Evolutionary conservation across 805 yeast species (phyloP), one percentile per base, ranked within the genome.

Genomic region (Starmera pachycereana): DNA sequence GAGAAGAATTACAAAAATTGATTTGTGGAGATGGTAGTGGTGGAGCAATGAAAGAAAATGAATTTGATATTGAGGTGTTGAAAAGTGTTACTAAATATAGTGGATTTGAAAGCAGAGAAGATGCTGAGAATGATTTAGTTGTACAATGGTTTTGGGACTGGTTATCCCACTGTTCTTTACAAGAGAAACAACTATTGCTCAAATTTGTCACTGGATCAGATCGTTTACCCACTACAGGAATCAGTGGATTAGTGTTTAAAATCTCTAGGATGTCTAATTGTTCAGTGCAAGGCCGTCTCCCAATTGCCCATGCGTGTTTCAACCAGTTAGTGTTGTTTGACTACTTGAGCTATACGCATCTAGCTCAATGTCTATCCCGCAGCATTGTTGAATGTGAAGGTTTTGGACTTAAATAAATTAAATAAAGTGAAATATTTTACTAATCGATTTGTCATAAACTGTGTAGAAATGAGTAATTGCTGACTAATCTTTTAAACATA

Each of bases 301-400:
- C 97, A 0, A 64, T 81, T 12, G 87, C 97, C 0, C 97, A 90
- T 55, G 92, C 97, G 0, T 90, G 98, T 51, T 90, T 92, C 65
- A 92, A 90, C 55, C 96, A 90, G 63, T 56, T 90, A 19, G 81
- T 90, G 40, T 49, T 92, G 6, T 82, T 77, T 58, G 77, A 77
- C 31, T 90, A 90, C 57, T 48, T 60, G 12, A 54, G 72, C 6
- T 63, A 65, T 43, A 74, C 70, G n/a, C 75, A 73, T 45, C 62
- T 92, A 39, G 57, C 62, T 35, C 40, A 53, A 2, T 89, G 85
- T 58, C 58, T 90, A 42, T 54, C 63, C n/a, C 53, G 69, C 46
- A 96, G 97, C 0, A 71, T 90, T 14, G 62, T 70, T 35, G 94
- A 82, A 54, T 78, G 88, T 45, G 81, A 84, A 44, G 97, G 96